Conservation (phyloP, 257 asterid genomes). For the Knoxia roxburghii region DNA sequence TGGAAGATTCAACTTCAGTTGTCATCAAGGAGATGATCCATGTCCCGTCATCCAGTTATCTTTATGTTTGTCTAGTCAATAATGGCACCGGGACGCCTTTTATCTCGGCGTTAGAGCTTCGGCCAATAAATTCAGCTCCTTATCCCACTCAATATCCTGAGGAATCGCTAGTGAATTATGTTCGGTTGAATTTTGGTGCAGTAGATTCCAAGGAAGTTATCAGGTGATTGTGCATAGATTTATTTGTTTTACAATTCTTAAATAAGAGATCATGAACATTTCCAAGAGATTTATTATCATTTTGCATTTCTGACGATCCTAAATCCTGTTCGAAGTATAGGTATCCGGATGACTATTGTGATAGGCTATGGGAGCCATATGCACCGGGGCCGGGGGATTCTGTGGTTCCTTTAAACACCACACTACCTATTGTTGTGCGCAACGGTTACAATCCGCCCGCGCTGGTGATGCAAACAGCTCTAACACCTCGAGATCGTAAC, state of each 20-base stretch:
- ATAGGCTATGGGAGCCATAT: conserved; percentile 25
- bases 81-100: conserved; percentile 27
- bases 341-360: conserved; percentile 17
- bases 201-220: neutral
- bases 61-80: conserved; percentile 34
- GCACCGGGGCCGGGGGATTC: accelerated
- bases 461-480: conserved; percentile 23
- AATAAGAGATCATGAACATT: no score
- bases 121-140: conserved; percentile 8
- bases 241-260: no score
- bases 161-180: conserved; percentile 12
- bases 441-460: conserved; percentile 1
- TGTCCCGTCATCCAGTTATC: conserved; percentile 17
- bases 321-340: no score
- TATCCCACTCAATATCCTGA: conserved; percentile 3
- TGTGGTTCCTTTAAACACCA: neutral
- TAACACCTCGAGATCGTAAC: conserved; percentile 2
- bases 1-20: neutral
- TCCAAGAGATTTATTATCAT: no score
- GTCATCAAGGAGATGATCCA: conserved; percentile 26
- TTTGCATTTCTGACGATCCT: no score
- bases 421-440: neutral
- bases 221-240: neutral
- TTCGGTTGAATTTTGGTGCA: conserved; percentile 12
- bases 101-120: conserved; percentile 31